Evolutionary conservation across 2,329 filamentous ascomycete species (phyloP).

Genomic region (Neofusicoccum laricinum): DNA sequence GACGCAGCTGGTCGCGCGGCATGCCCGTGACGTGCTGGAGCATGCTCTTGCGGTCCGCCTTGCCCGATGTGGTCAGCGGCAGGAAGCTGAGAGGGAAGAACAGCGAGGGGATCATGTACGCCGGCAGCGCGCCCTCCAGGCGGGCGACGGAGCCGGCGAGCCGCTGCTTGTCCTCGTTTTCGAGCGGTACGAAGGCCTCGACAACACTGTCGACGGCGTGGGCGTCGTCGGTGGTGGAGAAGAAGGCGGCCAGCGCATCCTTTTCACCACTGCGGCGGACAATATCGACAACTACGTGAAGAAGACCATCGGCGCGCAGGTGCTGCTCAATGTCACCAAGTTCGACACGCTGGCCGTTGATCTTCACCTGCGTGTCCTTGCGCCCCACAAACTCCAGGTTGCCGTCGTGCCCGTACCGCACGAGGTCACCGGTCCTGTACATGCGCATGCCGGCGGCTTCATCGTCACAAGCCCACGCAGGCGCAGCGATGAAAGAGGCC

Average conservation of each 20-base stretch:
- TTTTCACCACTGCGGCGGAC: conserved; percentile 35
- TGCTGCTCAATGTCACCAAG: conserved; percentile 21
- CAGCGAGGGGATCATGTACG: conserved; percentile 39
- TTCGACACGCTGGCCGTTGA: background rate
- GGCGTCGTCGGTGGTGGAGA: too few species aligned
- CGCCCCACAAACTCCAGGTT: conserved; percentile 34
- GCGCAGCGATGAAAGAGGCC: conserved; percentile 28
- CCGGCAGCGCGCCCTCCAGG: conserved; percentile 25
- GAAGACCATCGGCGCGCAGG: conserved; percentile 23
- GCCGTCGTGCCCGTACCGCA: conserved; percentile 30
- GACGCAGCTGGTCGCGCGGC: conserved; percentile 22
- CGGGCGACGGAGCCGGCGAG: background rate
- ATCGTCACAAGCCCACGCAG: background rate
- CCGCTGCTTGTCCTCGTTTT: too few species aligned
- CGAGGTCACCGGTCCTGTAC: background rate
- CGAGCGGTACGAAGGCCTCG: background rate
- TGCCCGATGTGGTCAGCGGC: conserved; percentile 35
- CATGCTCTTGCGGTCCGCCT: conserved; percentile 27
- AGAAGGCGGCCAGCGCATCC: background rate
- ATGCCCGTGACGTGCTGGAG: conserved; percentile 22
- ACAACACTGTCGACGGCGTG: too few species aligned
- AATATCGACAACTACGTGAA: conserved; percentile 14
- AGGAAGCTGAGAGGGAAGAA: conserved; percentile 37
- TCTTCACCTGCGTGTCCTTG: conserved; percentile 24
- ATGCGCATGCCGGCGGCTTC: background rate